These are phyloP conservation scores for Candida glaebosa DNA, from an alignment of 805 yeast genomes.

Conservation along the genomic window DNA sequence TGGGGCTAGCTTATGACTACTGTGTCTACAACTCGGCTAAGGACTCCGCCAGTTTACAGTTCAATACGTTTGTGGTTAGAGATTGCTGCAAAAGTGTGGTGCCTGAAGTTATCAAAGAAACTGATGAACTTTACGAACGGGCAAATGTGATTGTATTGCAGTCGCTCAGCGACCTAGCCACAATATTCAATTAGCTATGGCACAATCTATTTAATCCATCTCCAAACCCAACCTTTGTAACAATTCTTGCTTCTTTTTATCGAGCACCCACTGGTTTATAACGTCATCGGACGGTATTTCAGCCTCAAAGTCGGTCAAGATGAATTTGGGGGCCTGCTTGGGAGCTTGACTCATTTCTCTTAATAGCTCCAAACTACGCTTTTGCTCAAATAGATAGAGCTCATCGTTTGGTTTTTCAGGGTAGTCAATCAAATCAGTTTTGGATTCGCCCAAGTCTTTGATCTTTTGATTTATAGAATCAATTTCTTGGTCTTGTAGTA, in stretches of 20 bases:
- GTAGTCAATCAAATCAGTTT: not conserved
- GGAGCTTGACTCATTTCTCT: constrained; percentile 5
- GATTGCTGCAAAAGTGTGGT: constrained; percentile 57
- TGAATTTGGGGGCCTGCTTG: constrained; percentile 5
- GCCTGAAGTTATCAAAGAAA: constrained; percentile 34
- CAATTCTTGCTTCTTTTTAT: constrained; percentile 41
- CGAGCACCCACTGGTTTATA: constrained; percentile 46
- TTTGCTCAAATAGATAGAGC: constrained; percentile 26
- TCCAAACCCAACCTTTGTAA: constrained; percentile 28
- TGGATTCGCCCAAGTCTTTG: constrained; percentile 10
- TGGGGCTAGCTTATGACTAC: constrained; percentile 83
- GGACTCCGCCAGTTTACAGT: constrained; percentile 63
- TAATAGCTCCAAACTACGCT: constrained; percentile 18
- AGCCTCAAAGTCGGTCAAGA: constrained; percentile 18
- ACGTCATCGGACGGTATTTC: constrained; percentile 33
- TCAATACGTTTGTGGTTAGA: constrained; percentile 56
- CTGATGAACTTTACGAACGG: constrained; percentile 28
- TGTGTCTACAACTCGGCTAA: constrained; percentile 79
- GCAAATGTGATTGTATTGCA: constrained; percentile 31
- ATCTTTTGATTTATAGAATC: constrained; percentile 11
- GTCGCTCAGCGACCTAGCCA: constrained; percentile 3
- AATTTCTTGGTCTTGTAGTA: constrained; percentile 3
- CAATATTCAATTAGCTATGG: not conserved
- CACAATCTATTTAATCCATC: not conserved
- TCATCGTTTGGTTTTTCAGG: constrained; percentile 10